Percentiles rank a stretch among this genome's conserved stretches.
These are phyloP conservation scores for Phaeoacremonium minimum DNA, from an alignment of 2,329 filamentous ascomycete genomes.

Conservation along the genomic window DNA sequence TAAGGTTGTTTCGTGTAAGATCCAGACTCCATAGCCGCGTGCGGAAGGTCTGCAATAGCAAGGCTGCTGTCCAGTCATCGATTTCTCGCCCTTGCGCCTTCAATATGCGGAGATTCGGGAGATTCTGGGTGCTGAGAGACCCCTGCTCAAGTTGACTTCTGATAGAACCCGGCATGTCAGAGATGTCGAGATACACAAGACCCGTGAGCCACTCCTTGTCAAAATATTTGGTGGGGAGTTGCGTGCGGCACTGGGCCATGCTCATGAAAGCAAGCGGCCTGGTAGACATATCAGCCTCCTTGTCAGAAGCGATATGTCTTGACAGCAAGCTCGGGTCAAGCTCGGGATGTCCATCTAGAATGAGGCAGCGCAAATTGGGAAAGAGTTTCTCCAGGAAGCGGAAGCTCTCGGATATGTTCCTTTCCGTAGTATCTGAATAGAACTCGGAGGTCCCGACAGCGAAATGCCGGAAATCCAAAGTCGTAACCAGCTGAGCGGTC, in stretches of 20 bases:
- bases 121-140: slow-evolving; percentile 22
- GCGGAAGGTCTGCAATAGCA: slow-evolving; percentile 27
- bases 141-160: slow-evolving; percentile 23
- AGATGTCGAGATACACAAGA: slow-evolving; percentile 50
- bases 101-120: slow-evolving; percentile 46
- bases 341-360: slow-evolving; percentile 42
- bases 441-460: slow-evolving; percentile 33
- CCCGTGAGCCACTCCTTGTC: slow-evolving; percentile 25
- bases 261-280: slow-evolving; percentile 34
- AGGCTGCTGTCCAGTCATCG: slow-evolving; percentile 29
- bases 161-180: slow-evolving; percentile 41
- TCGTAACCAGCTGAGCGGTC: slow-evolving; percentile 38
- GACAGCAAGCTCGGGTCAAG: slow-evolving; percentile 34
- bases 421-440: slow-evolving; percentile 30
- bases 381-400: slow-evolving; percentile 31
- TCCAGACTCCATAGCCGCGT: slow-evolving; percentile 54
- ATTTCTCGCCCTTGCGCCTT: slow-evolving; percentile 45
- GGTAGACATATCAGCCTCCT: slow-evolving; percentile 6
- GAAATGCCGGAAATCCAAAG: slow-evolving; percentile 43
- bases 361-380: slow-evolving; percentile 37
- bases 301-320: not conserved
- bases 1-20: slow-evolving; percentile 45
- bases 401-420: slow-evolving; percentile 33
- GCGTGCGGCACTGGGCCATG: slow-evolving; percentile 32
- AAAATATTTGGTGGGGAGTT: slow-evolving; percentile 36